Percentiles rank a stretch among this genome's conserved stretches.
Evolutionary conservation across 2,329 filamentous ascomycete genomes (phyloP).

Genomic region (Colletotrichum sp.): DNA sequence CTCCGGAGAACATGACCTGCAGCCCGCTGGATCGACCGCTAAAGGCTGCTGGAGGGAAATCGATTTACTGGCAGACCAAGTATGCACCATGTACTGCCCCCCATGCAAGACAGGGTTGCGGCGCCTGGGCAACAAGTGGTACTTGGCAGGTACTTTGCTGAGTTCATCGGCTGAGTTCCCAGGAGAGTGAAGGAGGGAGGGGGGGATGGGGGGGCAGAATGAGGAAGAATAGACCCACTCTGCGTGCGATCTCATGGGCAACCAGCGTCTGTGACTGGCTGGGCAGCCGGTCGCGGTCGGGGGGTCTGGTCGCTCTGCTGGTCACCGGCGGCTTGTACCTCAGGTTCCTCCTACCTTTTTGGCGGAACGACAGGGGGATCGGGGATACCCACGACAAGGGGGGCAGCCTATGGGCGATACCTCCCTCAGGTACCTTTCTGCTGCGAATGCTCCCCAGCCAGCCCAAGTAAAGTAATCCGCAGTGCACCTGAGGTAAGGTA

Average conservation of each 20-base stretch:
- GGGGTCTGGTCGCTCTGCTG: neutral
- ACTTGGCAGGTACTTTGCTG: constrained; percentile 19
- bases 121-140: constrained; percentile 12
- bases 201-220: neutral
- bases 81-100: neutral
- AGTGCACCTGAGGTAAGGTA: neutral
- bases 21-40: neutral
- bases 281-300: neutral
- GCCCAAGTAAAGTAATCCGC: neutral
- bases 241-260: constrained; percentile 13
- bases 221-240: constrained; percentile 10
- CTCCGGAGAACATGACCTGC: neutral
- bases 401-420: neutral
- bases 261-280: constrained; percentile 17
- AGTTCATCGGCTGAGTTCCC: constrained; percentile 20
- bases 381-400: constrained; percentile 1
- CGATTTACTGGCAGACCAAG: neutral
- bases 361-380: constrained; percentile 2
- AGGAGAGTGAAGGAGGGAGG: neutral
- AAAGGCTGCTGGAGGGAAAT: neutral
- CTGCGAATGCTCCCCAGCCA: neutral
- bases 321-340: constrained; percentile 4
- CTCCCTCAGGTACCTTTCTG: neutral
- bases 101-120: constrained; percentile 16
- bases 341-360: constrained; percentile 9